phyloP scores from a whole-genome alignment of 345 rosid genomes.

The Syzygium oleosum region DNA sequence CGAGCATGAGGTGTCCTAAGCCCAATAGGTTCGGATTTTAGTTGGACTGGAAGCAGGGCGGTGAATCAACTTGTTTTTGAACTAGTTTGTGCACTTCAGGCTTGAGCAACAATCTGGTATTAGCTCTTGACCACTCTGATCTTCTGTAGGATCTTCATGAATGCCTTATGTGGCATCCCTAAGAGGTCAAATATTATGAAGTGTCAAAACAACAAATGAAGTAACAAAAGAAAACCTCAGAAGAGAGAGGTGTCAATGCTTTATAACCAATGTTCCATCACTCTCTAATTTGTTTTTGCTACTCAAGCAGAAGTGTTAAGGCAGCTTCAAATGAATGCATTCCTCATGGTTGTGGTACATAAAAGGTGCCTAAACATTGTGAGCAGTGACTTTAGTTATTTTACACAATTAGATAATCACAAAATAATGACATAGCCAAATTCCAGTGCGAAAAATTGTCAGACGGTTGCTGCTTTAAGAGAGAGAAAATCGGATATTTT shows the following conservation, averaged over 20 bases:
- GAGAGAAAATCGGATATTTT: conserved; percentile 77
- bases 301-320: neutral
- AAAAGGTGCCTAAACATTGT: neutral
- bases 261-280: neutral
- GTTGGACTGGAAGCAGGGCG: neutral
- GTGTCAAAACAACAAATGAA: neutral
- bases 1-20: neutral
- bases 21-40: neutral
- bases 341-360: neutral
- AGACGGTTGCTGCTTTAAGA: conserved; percentile 62
- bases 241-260: neutral
- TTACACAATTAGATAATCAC: neutral
- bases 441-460: neutral
- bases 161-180: neutral
- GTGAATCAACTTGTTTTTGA: neutral
- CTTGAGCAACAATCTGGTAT: neutral
- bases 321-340: neutral
- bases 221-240: neutral
- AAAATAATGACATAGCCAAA: neutral
- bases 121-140: neutral
- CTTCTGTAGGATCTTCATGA: neutral
- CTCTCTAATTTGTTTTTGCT: neutral
- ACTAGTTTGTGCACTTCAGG: neutral
- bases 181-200: neutral
- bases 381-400: neutral